These are phyloP conservation scores for Aspergillus vadensis DNA, from an alignment of 2,329 filamentous ascomycete genomes.

Conservation along the genomic window DNA sequence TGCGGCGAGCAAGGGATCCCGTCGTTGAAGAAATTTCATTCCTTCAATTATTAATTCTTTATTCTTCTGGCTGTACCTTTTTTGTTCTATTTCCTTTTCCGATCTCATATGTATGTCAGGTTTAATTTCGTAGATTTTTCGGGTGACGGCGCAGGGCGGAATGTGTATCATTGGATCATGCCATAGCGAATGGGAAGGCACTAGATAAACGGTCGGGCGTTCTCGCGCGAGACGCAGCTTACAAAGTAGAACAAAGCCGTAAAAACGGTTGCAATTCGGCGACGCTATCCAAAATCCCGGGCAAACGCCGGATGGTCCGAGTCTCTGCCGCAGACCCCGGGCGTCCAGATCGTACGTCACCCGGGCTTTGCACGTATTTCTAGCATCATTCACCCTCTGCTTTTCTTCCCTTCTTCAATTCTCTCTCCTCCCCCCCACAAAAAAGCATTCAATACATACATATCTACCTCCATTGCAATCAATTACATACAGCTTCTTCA, in stretches of 20 bases:
- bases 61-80: conserved; percentile 11
- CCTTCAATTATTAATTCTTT: conserved; percentile 2
- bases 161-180: conserved; percentile 6
- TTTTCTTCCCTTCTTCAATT: conserved; percentile 4
- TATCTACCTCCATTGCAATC: background rate
- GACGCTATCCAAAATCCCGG: background rate
- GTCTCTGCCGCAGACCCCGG: conserved; percentile 5
- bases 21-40: conserved; percentile 29
- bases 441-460: background rate
- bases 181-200: conserved; percentile 1
- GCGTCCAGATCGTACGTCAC: conserved; percentile 11
- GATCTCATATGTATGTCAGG: background rate
- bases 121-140: background rate
- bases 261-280: too few species aligned
- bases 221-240: conserved; percentile 1
- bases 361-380: conserved; percentile 15
- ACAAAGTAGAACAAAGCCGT: background rate
- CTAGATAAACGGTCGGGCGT: background rate
- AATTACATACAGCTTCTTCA: conserved; percentile 4
- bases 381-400: background rate
- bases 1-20: conserved; percentile 44
- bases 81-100: background rate
- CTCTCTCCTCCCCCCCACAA: background rate
- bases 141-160: background rate
- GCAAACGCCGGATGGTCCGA: conserved; percentile 12